These are phyloP conservation scores for Penicillium aurantiogriseum DNA, from an alignment of 2,329 filamentous ascomycete species.

Conservation along the genomic window DNA sequence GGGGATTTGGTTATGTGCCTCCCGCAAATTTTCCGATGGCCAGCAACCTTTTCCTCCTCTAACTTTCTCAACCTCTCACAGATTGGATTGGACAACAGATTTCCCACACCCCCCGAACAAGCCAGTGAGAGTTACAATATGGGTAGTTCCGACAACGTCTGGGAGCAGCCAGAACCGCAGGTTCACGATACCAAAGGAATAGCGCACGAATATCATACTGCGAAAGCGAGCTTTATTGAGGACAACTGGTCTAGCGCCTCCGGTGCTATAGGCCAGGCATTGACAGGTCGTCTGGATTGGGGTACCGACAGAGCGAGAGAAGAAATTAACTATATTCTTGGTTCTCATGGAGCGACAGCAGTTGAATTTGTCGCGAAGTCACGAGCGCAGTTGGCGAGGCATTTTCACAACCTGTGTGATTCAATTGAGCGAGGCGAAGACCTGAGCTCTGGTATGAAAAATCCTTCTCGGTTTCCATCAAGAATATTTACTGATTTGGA, in stretches of 20 bases:
- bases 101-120: neutral
- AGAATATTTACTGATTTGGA: neutral
- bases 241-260: neutral
- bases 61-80: neutral
- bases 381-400: neutral
- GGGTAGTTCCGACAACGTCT: too few species aligned
- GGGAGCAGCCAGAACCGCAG: neutral
- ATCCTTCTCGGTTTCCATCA: neutral
- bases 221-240: neutral
- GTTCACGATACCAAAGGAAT: neutral
- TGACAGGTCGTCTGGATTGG: neutral
- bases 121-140: too few species aligned
- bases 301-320: neutral
- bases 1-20: neutral
- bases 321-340: neutral
- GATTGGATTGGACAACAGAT: too few species aligned
- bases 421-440: neutral
- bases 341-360: neutral
- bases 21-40: neutral
- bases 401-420: neutral
- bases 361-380: neutral
- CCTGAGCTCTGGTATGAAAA: neutral
- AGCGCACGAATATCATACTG: neutral
- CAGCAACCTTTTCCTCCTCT: neutral
- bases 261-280: neutral